phyloP scores from a whole-genome alignment of 2,329 filamentous ascomycete genomes.

The Aspergillus japonicus region DNA sequence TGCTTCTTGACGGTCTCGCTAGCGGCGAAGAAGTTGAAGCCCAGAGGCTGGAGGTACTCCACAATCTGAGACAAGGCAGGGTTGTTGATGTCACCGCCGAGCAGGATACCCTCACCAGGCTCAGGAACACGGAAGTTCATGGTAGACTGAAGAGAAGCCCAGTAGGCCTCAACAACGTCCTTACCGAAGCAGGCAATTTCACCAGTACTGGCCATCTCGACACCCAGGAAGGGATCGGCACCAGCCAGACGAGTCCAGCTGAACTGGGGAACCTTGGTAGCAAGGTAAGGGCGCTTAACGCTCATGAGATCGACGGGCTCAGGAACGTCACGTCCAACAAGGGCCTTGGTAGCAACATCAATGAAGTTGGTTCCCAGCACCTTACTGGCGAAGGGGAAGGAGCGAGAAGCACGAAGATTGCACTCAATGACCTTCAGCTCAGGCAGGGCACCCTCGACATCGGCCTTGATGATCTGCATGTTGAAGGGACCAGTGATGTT shows the following conservation, averaged over 20 bases:
- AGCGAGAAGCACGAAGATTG: conserved; percentile 94
- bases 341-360: conserved; percentile 87
- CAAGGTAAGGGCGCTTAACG: conserved; percentile 83
- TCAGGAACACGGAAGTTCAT: conserved; percentile 99
- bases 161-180: conserved; percentile 94
- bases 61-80: conserved; percentile 74
- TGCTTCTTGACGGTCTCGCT: conserved; percentile 77
- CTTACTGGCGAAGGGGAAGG: conserved; percentile 98
- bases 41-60: conserved; percentile 81
- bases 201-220: conserved; percentile 95
- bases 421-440: conserved; percentile 95
- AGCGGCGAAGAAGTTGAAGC: conserved; percentile 92
- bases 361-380: conserved; percentile 97
- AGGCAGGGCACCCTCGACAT: conserved; percentile 70
- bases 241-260: conserved; percentile 97
- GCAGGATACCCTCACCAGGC: conserved; percentile 90
- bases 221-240: conserved; percentile 94
- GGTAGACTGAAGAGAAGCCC: conserved; percentile 89
- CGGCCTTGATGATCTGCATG: conserved; percentile 99
- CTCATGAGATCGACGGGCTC: conserved; percentile 85
- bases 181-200: conserved; percentile 99
- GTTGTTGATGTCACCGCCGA: conserved; percentile 78
- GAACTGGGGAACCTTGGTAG: conserved; percentile 98
- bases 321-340: conserved; percentile 81
- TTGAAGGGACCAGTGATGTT: conserved; percentile 98